Conservation (phyloP, 129 eudicot genomes). For the Artemisia annua region DNA sequence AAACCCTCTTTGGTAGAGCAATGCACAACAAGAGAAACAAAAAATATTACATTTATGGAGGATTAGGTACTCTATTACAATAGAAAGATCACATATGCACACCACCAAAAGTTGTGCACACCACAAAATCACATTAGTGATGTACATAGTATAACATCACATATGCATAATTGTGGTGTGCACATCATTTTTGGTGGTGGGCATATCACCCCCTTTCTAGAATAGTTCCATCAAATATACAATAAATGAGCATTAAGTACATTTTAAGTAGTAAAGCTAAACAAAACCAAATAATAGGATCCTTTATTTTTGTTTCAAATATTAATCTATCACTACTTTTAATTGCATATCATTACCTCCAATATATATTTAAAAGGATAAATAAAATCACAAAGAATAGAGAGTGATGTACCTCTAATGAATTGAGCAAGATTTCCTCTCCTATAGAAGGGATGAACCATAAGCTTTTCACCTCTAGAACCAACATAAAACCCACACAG, state of each 20-base stretch:
- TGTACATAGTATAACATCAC: too few relatives aligned
- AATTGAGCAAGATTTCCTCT: slow-evolving; percentile 18
- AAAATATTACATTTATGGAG: background rate
- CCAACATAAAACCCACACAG: slow-evolving; percentile 20
- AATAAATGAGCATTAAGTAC: too few relatives aligned
- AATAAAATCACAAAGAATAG: background rate
- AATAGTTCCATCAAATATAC: too few relatives aligned
- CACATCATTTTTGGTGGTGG: too few relatives aligned
- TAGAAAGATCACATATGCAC: too few relatives aligned
- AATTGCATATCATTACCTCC: background rate
- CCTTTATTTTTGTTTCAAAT: background rate
- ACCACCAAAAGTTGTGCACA: too few relatives aligned
- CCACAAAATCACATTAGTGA: too few relatives aligned
- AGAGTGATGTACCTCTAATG: background rate
- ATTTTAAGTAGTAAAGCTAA: background rate
- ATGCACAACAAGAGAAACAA: background rate
- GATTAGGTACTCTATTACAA: background rate
- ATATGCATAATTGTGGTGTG: too few relatives aligned
- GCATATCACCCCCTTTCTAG: too few relatives aligned
- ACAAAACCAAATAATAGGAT: background rate
- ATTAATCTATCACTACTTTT: background rate
- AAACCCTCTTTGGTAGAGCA: background rate
- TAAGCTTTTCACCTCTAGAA: slow-evolving; percentile 11
- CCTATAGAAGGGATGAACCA: slow-evolving; percentile 13
- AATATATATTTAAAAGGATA: background rate